Evolutionary conservation across 2,329 filamentous ascomycete genomes (phyloP).

Genomic region (Phoma sp.): DNA sequence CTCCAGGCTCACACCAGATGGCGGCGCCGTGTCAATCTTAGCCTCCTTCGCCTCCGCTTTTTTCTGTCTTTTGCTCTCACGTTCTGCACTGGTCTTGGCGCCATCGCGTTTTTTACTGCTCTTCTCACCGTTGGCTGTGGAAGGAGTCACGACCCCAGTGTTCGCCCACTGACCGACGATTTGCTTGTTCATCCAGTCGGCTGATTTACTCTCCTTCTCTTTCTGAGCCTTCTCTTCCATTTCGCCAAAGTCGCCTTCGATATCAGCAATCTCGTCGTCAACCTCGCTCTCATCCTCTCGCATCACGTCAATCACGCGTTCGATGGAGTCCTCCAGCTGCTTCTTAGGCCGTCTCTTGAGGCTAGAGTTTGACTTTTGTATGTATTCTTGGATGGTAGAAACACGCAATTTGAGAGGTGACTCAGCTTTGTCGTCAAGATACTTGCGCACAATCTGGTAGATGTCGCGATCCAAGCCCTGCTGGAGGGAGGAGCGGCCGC

Average conservation of each 20-base stretch:
- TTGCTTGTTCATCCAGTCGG: slow-evolving; percentile 70
- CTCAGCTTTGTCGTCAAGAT: slow-evolving; percentile 69
- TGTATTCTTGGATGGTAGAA: slow-evolving; percentile 73
- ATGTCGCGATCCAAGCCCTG: slow-evolving; percentile 59
- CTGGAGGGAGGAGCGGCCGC: slow-evolving; percentile 42
- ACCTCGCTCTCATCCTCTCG: slow-evolving; percentile 63
- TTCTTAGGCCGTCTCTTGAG: slow-evolving; percentile 83
- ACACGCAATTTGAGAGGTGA: slow-evolving; percentile 61
- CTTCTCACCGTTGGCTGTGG: slow-evolving; percentile 45
- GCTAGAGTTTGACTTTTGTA: slow-evolving; percentile 86
- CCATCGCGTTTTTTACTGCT: slow-evolving; percentile 52
- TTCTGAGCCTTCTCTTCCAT: slow-evolving; percentile 13
- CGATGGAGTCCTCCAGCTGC: slow-evolving; percentile 82
- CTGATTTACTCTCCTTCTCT: slow-evolving; percentile 26
- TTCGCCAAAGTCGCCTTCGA: slow-evolving; percentile 51
- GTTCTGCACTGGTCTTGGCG: slow-evolving; percentile 66
- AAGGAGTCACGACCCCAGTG: slow-evolving; percentile 35
- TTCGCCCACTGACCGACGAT: slow-evolving; percentile 65
- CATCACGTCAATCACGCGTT: slow-evolving; percentile 77
- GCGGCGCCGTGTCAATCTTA: slow-evolving; percentile 68
- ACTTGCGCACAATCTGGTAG: slow-evolving; percentile 79
- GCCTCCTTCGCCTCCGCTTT: slow-evolving; percentile 40
- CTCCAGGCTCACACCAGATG: slow-evolving; percentile 69
- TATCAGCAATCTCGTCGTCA: slow-evolving; percentile 58
- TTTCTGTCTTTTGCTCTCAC: slow-evolving; percentile 70